Percentiles rank a stretch among this genome's conserved stretches.
These are phyloP conservation scores for Diplodia corticola DNA, from an alignment of 2,329 filamentous ascomycete genomes.

Conservation along the genomic window DNA sequence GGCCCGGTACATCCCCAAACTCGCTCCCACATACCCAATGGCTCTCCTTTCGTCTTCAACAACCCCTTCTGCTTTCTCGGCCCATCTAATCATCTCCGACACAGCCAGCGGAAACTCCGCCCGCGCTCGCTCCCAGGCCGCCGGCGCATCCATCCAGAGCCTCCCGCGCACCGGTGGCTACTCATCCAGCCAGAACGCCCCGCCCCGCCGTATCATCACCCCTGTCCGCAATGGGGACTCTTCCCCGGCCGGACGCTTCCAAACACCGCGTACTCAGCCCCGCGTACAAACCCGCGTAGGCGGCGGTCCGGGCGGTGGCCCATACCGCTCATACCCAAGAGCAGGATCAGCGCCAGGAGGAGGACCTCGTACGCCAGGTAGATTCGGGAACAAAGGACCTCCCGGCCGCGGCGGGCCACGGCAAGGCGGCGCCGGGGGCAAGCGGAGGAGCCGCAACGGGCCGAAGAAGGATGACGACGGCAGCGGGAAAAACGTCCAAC, in stretches of 20 bases:
- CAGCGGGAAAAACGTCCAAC: neutral
- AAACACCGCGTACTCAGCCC: neutral
- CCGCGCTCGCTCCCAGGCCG: conserved; percentile 10
- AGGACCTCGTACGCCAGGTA: neutral
- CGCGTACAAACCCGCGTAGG: conserved; percentile 1
- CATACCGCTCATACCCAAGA: neutral
- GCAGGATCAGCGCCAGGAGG: too few relatives aligned
- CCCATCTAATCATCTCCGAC: neutral
- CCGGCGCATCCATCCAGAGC: conserved; percentile 1
- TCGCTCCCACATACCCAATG: neutral
- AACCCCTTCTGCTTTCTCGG: neutral
- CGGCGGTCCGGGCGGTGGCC: neutral
- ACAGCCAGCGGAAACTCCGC: neutral
- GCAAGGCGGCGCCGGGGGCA: neutral
- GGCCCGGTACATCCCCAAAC: neutral
- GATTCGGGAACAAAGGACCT: neutral
- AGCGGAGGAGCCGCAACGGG: neutral
- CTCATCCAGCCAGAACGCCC: neutral
- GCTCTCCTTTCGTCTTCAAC: neutral
- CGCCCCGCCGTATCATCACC: neutral
- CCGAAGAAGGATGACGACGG: neutral
- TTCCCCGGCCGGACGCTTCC: neutral
- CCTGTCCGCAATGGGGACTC: neutral
- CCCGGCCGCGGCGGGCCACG: neutral
- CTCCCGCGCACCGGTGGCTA: neutral